A percentile compares a stretch with the other conserved stretches of the same genome.
phyloP scores from a whole-genome alignment of 495 filamentous ascomycete genomes.

The Delitschia confertaspora region DNA sequence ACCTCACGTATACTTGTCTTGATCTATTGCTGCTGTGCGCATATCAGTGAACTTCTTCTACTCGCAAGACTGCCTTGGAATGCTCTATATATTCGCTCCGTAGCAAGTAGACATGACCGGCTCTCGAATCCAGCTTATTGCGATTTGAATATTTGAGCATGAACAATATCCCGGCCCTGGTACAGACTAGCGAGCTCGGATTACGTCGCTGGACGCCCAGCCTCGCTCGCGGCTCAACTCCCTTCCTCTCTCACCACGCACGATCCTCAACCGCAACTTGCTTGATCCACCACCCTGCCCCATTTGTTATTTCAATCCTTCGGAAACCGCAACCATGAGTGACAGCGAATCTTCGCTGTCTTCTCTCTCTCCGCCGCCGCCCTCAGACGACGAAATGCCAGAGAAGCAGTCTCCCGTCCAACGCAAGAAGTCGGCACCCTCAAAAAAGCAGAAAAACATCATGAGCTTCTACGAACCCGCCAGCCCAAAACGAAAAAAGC shows the following conservation, averaged over 20 bases:
- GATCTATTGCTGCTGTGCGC: too few species aligned
- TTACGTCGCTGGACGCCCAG: constrained; percentile 16
- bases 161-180: too few species aligned
- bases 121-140: too few species aligned
- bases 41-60: too few species aligned
- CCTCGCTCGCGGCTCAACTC: constrained; percentile 6
- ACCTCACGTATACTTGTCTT: too few species aligned
- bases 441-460: constrained; percentile 19
- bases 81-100: too few species aligned
- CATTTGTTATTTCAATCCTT: constrained; percentile 1
- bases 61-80: too few species aligned
- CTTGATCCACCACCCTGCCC: constrained; percentile 1
- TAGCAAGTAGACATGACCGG: too few species aligned
- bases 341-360: constrained; percentile 25
- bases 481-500: constrained; percentile 60
- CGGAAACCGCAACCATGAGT: constrained; percentile 21
- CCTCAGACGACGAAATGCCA: constrained; percentile 28
- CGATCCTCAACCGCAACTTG: constrained; percentile 3
- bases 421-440: constrained; percentile 6
- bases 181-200: too few species aligned
- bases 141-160: too few species aligned
- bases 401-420: constrained; percentile 8
- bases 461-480: constrained; percentile 40
- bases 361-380: constrained; percentile 25
- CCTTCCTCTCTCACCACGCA: too few species aligned